Evolutionary conservation across 179 eudicot genomes (phyloP).

Genomic region (Beta macrorhiza): DNA sequence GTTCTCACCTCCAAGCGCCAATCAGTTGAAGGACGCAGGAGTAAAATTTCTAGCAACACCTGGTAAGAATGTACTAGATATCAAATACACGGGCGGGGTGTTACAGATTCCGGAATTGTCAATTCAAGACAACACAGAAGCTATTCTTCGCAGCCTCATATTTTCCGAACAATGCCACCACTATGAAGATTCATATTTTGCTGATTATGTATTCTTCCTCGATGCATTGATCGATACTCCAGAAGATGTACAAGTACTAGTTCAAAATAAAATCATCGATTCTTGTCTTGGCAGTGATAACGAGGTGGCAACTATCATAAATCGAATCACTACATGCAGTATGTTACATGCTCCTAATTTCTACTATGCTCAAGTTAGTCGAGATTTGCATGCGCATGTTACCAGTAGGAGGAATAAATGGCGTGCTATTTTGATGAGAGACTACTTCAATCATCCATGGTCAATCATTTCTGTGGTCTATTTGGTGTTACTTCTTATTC

Average conservation of each 20-base stretch:
- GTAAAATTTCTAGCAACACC: background rate
- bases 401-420: background rate
- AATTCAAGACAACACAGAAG: background rate
- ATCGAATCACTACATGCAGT: background rate
- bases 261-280: background rate
- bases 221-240: background rate
- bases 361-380: background rate
- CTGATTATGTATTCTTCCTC: background rate
- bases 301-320: background rate
- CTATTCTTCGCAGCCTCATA: background rate
- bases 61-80: background rate
- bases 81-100: background rate
- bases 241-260: background rate
- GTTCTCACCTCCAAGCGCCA: background rate
- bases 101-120: background rate
- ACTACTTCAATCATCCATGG: slow-evolving; percentile 1
- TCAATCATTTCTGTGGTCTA: background rate
- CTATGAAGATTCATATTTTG: background rate
- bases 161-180: background rate
- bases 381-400: background rate
- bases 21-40: background rate
- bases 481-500: background rate
- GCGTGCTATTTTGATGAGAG: background rate
- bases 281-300: background rate
- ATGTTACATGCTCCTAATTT: background rate